phyloP scores from a whole-genome alignment of 2,329 filamentous ascomycete genomes.

The Aspergillus udagawae region DNA sequence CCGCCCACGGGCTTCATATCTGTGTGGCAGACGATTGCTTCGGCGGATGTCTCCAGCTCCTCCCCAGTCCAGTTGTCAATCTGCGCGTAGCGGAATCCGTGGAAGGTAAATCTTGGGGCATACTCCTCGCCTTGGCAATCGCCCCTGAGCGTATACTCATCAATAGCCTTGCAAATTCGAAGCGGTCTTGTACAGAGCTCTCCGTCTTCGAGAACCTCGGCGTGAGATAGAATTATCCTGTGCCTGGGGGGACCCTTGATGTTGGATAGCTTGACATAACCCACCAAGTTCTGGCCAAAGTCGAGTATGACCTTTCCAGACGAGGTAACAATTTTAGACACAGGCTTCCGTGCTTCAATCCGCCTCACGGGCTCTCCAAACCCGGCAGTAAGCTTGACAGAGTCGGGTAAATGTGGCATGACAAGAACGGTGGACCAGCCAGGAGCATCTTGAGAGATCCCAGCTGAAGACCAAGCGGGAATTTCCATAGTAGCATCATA shows the following conservation, averaged over 20 bases:
- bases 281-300: constrained; percentile 58
- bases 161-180: constrained; percentile 7
- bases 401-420: neutral
- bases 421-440: constrained; percentile 10
- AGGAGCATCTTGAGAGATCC: constrained; percentile 3
- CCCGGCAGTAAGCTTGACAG: constrained; percentile 37
- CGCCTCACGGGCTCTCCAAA: constrained; percentile 45
- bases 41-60: constrained; percentile 15
- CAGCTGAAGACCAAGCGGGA: constrained; percentile 29
- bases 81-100: constrained; percentile 50
- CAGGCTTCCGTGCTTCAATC: constrained; percentile 26
- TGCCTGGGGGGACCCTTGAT: constrained; percentile 15
- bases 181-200: constrained; percentile 36
- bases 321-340: constrained; percentile 27
- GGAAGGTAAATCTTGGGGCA: constrained; percentile 48
- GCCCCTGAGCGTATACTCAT: constrained; percentile 9
- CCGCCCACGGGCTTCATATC: constrained; percentile 48
- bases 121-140: constrained; percentile 33
- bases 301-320: constrained; percentile 51
- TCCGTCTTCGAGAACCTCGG: constrained; percentile 50
- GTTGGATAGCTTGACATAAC: constrained; percentile 40
- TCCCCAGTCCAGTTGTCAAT: constrained; percentile 42
- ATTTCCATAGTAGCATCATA: constrained; percentile 42
- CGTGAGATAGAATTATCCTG: constrained; percentile 25
- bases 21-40: constrained; percentile 45